A percentile compares a stretch with the other conserved stretches of the same genome.
These are phyloP conservation scores for Colletotrichum eleusines DNA, from an alignment of 2,329 filamentous ascomycete genomes.

Conservation along the genomic window DNA sequence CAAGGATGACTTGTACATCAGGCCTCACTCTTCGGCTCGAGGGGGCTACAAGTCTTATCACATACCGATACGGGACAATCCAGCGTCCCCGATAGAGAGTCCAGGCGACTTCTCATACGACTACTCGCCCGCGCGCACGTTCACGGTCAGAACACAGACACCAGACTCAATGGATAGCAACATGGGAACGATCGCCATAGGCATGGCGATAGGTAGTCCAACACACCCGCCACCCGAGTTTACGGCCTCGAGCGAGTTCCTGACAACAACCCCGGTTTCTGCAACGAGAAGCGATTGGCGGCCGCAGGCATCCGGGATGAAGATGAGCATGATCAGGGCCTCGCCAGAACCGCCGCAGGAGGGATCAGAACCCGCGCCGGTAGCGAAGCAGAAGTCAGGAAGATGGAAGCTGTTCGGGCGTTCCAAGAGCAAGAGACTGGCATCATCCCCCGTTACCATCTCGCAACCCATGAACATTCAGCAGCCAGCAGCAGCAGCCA, in stretches of 20 bases:
- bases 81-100: conserved; percentile 59
- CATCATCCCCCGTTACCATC: conserved; percentile 37
- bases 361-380: conserved; percentile 20
- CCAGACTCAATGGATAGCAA: conserved; percentile 56
- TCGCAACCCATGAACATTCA: conserved; percentile 37
- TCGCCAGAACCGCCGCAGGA: conserved; percentile 36
- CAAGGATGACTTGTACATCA: conserved; percentile 56
- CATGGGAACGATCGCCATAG: conserved; percentile 66
- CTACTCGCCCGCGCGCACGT: conserved; percentile 49
- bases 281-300: conserved; percentile 45
- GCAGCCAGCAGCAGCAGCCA: conserved; percentile 14
- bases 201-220: conserved; percentile 81
- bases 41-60: conserved; percentile 55
- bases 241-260: conserved; percentile 7
- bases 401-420: conserved; percentile 71
- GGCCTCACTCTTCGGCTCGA: conserved; percentile 48
- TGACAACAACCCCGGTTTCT: conserved; percentile 8
- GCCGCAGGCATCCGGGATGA: conserved; percentile 45
- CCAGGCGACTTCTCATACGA: conserved; percentile 49
- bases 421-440: conserved; percentile 52
- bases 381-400: conserved; percentile 62
- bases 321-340: conserved; percentile 30
- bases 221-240: conserved; percentile 54
- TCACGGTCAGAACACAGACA: conserved; percentile 56
- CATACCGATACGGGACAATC: conserved; percentile 55